Conservation (phyloP, 495 filamentous ascomycete genomes). For the Xylaria nigripes region DNA sequence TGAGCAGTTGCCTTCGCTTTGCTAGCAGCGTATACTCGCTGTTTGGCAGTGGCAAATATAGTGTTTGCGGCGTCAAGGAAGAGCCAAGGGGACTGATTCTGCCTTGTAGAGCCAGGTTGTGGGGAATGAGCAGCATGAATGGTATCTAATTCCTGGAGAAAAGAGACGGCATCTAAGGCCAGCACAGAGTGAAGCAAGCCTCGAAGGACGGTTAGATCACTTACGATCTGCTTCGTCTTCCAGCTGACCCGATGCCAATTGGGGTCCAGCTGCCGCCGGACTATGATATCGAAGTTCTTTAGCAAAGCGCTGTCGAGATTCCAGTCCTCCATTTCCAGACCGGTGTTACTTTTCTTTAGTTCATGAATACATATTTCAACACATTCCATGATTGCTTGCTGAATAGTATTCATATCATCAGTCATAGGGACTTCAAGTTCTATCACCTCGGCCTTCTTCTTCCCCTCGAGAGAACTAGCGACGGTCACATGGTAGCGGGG, state of each 20-base stretch:
- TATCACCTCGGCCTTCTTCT: conserved; percentile 92
- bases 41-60: conserved; percentile 85
- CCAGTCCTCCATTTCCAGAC: conserved; percentile 96
- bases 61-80: conserved; percentile 93
- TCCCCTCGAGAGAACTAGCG: conserved; percentile 78
- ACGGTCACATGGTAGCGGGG: conserved; percentile 92
- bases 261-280: conserved; percentile 84
- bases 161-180: conserved; percentile 82
- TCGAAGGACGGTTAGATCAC: conserved; percentile 76
- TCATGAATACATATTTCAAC: conserved; percentile 91
- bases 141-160: conserved; percentile 88
- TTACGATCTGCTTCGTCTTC: conserved; percentile 88
- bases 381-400: conserved; percentile 90
- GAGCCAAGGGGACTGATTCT: conserved; percentile 91
- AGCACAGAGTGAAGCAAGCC: conserved; percentile 80
- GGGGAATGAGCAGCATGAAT: conserved; percentile 86
- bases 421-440: conserved; percentile 97
- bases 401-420: conserved; percentile 83
- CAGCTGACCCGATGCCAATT: conserved; percentile 97
- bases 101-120: conserved; percentile 74
- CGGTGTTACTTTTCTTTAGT: conserved; percentile 78
- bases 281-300: conserved; percentile 81
- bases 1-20: conserved; percentile 33
- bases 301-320: conserved; percentile 91
- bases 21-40: conserved; percentile 70